Evolutionary conservation across 2,329 filamentous ascomycete species (phyloP), one percentile per base, ranked within the genome.

Genomic region (Penicillium sp.): DNA sequence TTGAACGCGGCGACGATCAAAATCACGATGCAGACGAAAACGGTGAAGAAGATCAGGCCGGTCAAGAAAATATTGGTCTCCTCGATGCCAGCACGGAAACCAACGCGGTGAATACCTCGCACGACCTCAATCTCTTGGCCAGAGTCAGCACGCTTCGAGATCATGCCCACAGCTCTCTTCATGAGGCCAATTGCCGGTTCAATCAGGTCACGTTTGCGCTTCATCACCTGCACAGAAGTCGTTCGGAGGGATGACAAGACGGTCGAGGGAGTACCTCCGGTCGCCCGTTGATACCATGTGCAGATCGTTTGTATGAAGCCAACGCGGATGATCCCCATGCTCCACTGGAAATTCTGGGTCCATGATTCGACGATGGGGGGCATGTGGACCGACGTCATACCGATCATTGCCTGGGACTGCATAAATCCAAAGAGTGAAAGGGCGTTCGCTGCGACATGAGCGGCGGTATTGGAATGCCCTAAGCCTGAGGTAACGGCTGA

Each of bases 291-390:
- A 61, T 95, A 96, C 90, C 90, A 96, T 23, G 88, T 94, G 45
- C 86, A 85, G 57, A 95, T 85, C 32, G 73, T 73, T 69, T 96
- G 87, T 68, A 95, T 77, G 63, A 94, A 95, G n/a, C 72, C 73
- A 28, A 95, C 75, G 35, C 78, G 77, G 55, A 96, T 94, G 55
- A 96, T 88, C 54, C 90, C 90, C 86, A 96, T 92, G 57, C 84
- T 93, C 90, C 90, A 96, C 61, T 93, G 85, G 69, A 96, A 95
- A 67, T 95, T 90, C 68, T 95, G 89, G 1, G 89, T 95, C 90
- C 90, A 96, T 0, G 89, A 77, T 56, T 85, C 76, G 37, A 94
- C 90, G 44, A 95, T 85, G 0, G 90, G 90, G 7, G 90, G 90
- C 37, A 95, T 76, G 30, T 75, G 73, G 10, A 95, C 82, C 13